Evolutionary conservation across 1,284 basidiomycete species (phyloP).

Genomic region (Ceratobasidium theobromae): DNA sequence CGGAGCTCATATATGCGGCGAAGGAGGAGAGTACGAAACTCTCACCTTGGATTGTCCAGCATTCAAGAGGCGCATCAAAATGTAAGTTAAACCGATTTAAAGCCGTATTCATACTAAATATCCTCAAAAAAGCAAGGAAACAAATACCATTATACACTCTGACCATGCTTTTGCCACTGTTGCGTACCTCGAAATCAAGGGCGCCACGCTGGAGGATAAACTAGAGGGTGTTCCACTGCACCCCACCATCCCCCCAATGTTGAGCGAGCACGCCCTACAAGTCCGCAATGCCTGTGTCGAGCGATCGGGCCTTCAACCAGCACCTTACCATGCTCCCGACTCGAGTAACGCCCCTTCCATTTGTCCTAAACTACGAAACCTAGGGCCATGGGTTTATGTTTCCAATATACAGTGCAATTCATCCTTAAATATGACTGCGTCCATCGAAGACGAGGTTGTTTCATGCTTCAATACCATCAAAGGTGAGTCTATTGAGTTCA

Average conservation of each 20-base stretch:
- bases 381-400: conserved; percentile 56
- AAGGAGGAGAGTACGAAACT: conserved; percentile 98
- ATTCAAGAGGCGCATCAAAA: conserved; percentile 74
- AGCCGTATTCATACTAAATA: too few relatives aligned
- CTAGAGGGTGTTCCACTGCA: conserved; percentile 21
- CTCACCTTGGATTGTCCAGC: conserved; percentile 88
- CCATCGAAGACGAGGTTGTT: conserved; percentile 63
- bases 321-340: background rate
- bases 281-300: conserved; percentile 20
- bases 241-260: conserved; percentile 51
- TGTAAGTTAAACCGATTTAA: conserved; percentile 60
- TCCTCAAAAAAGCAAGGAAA: conserved; percentile 45
- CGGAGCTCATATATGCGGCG: conserved; percentile 93
- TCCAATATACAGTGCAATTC: conserved; percentile 52
- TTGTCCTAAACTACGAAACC: background rate
- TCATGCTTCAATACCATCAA: conserved; percentile 60
- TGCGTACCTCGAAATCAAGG: conserved; percentile 79
- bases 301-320: background rate
- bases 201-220: conserved; percentile 64
- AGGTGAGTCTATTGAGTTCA: conserved; percentile 47
- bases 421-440: conserved; percentile 38
- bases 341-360: background rate
- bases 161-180: conserved; percentile 80
- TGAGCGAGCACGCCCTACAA: conserved; percentile 47
- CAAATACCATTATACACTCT: conserved; percentile 72